Conservation (phyloP, 1,139 yeast genomes). For the Protomyces arabidopsidicola region DNA sequence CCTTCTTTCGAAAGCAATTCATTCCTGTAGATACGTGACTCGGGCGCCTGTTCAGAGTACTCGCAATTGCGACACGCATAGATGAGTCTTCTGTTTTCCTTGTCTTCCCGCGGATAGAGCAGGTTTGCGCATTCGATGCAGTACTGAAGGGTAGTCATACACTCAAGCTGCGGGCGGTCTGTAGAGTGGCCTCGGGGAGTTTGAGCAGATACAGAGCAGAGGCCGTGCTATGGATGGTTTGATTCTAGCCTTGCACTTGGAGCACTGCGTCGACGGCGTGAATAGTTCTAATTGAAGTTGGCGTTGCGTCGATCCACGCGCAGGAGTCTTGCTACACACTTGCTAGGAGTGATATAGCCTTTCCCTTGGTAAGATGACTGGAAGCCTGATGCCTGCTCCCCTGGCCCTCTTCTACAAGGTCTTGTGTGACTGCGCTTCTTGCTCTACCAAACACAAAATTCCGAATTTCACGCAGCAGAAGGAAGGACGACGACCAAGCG, state of each 20-base stretch:
- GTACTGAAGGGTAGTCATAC: slow-evolving; percentile 27
- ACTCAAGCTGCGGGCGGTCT: too few relatives aligned
- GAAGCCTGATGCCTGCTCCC: not conserved
- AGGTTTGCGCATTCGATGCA: slow-evolving; percentile 63
- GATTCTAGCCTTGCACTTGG: too few relatives aligned
- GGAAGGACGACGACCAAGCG: not conserved
- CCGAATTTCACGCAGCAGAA: not conserved
- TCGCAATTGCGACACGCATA: slow-evolving; percentile 95
- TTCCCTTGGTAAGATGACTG: not conserved
- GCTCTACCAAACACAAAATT: not conserved
- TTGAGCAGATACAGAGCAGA: too few relatives aligned
- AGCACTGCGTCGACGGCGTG: too few relatives aligned
- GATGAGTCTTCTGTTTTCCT: slow-evolving; percentile 58
- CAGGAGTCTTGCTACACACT: too few relatives aligned
- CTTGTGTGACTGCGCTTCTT: not conserved
- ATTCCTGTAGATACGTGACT: slow-evolving; percentile 85
- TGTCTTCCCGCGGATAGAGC: slow-evolving; percentile 98
- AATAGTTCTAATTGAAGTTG: too few relatives aligned
- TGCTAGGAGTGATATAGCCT: not conserved
- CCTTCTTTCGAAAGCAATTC: slow-evolving; percentile 81
- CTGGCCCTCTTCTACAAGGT: not conserved
- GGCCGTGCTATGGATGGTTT: too few relatives aligned
- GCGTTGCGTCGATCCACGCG: too few relatives aligned
- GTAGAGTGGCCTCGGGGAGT: too few relatives aligned
- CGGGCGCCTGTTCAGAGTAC: slow-evolving; percentile 86